Evolutionary conservation across 2,329 filamentous ascomycete genomes (phyloP), one percentile per base, ranked within the genome.

Genomic region (Boeremia exigua): DNA sequence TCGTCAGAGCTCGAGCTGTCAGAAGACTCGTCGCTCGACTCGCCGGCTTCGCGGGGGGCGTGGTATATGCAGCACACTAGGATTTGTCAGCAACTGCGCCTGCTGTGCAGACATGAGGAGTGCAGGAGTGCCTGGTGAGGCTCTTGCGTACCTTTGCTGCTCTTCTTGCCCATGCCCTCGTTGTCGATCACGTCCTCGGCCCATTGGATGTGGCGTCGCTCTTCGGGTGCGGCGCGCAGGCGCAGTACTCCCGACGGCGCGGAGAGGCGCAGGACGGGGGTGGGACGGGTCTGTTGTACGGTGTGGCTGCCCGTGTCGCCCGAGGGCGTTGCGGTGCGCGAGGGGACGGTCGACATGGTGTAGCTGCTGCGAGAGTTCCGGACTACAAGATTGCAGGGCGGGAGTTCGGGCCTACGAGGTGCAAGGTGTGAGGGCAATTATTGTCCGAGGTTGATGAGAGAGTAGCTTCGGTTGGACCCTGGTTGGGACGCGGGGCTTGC

Each of bases 1-100:
- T 82, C 81, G 30, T 48, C 43, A 2, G 23, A 29, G 42, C 34
- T 40, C 6, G 55, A 58, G 30, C 44, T 49, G 0, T 81, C 85
- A 3, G 84, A 80, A 54, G 88, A 86, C 56, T 88, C 86, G 62
- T 87, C 86, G 63, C 88, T 92, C 29, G 90, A 95, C 75, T 98
- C 94, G 73, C 90, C 74, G 12, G 70, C 69, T 32, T 68, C 71
- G 64, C 89, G 90, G 6, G 92, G 88, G 58, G 90, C 90, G 79
- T 97, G 94, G 79, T 97, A 99, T 76, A 99, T 99, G 76, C 95
- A 99, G 83, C 95, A 99, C n/a, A 98, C 95, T 96, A 46, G 8
- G 23, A 17, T 6, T 4, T 33, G 51, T 61, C 44, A 59, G 48
- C 30, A 4, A 3, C 6, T 14, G 32, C 23, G 17, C 19, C 8